These are phyloP conservation scores for Rhizomucor miehei DNA, from an alignment of 371 early-diverging fungal species.

Conservation along the genomic window DNA sequence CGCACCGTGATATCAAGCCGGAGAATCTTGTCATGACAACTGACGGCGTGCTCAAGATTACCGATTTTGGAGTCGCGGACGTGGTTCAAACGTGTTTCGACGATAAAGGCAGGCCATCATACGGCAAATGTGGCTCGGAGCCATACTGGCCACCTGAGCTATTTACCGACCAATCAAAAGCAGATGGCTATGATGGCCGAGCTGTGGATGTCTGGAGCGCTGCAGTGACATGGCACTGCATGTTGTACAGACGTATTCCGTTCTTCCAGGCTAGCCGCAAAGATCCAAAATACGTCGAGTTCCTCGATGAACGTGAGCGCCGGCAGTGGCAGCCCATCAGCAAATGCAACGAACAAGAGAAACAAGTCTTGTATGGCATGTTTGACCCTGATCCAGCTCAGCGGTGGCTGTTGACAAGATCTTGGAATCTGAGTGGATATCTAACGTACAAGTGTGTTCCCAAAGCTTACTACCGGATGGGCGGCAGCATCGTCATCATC, in stretches of 20 bases:
- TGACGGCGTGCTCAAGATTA: constrained; percentile 57
- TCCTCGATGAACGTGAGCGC: constrained; percentile 26
- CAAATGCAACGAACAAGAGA: constrained; percentile 25
- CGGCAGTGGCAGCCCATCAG: constrained; percentile 56
- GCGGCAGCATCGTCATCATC: constrained; percentile 12
- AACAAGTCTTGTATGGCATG: constrained; percentile 40
- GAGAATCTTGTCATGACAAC: constrained; percentile 62
- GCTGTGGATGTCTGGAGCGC: constrained; percentile 34
- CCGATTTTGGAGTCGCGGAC: constrained; percentile 73
- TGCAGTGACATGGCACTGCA: constrained; percentile 32
- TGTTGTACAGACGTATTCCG: constrained; percentile 33
- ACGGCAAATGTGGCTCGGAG: constrained; percentile 27
- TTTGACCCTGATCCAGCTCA: constrained; percentile 42
- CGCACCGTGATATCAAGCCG: constrained; percentile 79
- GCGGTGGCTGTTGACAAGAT: constrained; percentile 44
- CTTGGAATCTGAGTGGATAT: constrained; percentile 44
- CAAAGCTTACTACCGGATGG: background rate
- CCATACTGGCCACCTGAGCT: constrained; percentile 35
- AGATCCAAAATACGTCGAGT: constrained; percentile 67
- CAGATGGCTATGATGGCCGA: constrained; percentile 21
- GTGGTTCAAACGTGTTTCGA: constrained; percentile 35
- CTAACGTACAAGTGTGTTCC: constrained; percentile 8
- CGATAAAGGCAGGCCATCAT: constrained; percentile 9
- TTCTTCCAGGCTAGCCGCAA: constrained; percentile 50
- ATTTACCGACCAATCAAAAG: constrained; percentile 3